phyloP scores from a whole-genome alignment of 352 stramenopile genomes.

The Plasmopara muralis region DNA sequence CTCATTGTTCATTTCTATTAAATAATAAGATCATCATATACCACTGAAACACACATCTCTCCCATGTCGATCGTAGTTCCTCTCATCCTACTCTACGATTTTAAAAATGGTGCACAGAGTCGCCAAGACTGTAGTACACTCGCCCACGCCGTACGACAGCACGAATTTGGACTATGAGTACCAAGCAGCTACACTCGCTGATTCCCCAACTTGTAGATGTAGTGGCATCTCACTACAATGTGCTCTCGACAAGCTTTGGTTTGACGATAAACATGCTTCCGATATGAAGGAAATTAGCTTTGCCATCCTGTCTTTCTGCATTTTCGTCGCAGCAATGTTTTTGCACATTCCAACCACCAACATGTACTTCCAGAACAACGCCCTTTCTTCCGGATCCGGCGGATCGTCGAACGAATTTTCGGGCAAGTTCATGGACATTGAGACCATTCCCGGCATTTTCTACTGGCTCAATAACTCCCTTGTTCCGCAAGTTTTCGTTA shows the following conservation, averaged over 20 bases:
- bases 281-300: conserved; percentile 29
- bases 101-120: neutral
- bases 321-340: conserved; percentile 42
- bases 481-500: conserved; percentile 37
- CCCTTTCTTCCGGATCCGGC: conserved; percentile 22
- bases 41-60: neutral
- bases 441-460: conserved; percentile 27
- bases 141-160: conserved; percentile 5
- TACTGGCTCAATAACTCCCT: conserved; percentile 39
- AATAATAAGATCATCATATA: neutral
- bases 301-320: conserved; percentile 27
- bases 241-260: conserved; percentile 28
- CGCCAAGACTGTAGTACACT: conserved; percentile 2
- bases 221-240: conserved; percentile 13
- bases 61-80: neutral
- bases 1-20: too few relatives aligned
- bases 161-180: conserved; percentile 8
- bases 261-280: conserved; percentile 32
- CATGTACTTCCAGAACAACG: conserved; percentile 30
- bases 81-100: neutral
- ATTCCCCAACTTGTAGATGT: neutral
- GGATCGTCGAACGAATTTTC: conserved; percentile 14
- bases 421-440: conserved; percentile 35
- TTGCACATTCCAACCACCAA: conserved; percentile 30
- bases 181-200: neutral